Percentiles rank a stretch among this genome's conserved stretches.
Evolutionary conservation across 805 yeast genomes (phyloP).

Genomic region (Candida pini): DNA sequence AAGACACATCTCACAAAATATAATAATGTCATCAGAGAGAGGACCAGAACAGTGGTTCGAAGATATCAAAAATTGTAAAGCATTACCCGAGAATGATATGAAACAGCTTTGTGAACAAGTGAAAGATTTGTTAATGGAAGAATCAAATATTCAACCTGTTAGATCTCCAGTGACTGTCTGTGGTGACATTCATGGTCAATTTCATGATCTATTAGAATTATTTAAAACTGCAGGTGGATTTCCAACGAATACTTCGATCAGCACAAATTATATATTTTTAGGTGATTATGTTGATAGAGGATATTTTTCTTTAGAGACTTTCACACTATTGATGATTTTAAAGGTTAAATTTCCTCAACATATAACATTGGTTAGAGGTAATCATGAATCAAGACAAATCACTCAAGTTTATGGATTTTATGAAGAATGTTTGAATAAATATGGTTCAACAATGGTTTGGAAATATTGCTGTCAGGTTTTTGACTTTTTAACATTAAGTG

Average conservation of each 20-base stretch:
- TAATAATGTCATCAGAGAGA: slow-evolving; percentile 42
- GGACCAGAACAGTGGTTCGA: slow-evolving; percentile 98
- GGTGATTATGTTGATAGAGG: slow-evolving; percentile 99
- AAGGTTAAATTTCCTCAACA: slow-evolving; percentile 66
- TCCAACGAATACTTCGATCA: slow-evolving; percentile 54
- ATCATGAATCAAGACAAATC: slow-evolving; percentile 94
- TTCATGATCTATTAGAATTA: slow-evolving; percentile 86
- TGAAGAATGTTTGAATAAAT: slow-evolving; percentile 89
- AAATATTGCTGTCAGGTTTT: slow-evolving; percentile 94
- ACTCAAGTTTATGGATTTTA: slow-evolving; percentile 99
- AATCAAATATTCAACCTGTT: slow-evolving; percentile 90
- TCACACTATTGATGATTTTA: slow-evolving; percentile 87
- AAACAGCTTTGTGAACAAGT: slow-evolving; percentile 93
- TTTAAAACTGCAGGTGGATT: slow-evolving; percentile 91
- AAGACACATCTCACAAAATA: background rate
- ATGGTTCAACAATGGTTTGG: slow-evolving; percentile 95
- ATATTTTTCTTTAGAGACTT: slow-evolving; percentile 90
- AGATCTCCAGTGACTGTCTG: slow-evolving; percentile 92
- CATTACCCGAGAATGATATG: slow-evolving; percentile 89
- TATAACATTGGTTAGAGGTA: slow-evolving; percentile 93
- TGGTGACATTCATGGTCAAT: slow-evolving; percentile 98
- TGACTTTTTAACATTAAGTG: slow-evolving; percentile 90
- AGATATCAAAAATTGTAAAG: slow-evolving; percentile 83
- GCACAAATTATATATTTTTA: slow-evolving; percentile 66
- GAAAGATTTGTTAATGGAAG: slow-evolving; percentile 93